phyloP scores from a whole-genome alignment of 108 stramenopile genomes.

The Aurantiochytrium sp. region DNA sequence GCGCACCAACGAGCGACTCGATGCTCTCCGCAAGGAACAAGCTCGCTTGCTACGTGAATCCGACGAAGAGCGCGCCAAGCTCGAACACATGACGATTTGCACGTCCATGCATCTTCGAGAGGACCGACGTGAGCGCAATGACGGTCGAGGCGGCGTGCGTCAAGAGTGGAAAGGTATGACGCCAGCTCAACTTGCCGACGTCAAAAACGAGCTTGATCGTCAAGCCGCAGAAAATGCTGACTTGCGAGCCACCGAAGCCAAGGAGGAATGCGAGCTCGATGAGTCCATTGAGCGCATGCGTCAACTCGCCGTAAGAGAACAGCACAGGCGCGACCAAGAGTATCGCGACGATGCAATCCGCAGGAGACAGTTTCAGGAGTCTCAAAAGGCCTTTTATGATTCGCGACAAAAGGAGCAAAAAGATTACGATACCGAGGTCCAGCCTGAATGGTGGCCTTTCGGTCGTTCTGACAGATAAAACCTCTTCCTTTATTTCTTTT shows the following conservation, averaged over 20 bases:
- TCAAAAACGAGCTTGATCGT: no score
- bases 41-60: background rate
- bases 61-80: background rate
- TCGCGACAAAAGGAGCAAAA: background rate
- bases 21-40: background rate
- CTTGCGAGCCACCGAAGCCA: background rate
- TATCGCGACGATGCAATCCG: background rate
- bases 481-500: no score
- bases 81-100: background rate
- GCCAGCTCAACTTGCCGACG: background rate
- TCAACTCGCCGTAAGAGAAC: background rate
- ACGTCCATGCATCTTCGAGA: background rate
- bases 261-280: background rate
- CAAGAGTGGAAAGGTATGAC: conserved; percentile 13
- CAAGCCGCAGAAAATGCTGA: background rate
- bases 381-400: background rate
- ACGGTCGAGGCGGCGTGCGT: background rate
- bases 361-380: background rate
- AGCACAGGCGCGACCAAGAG: background rate
- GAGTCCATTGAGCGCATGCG: background rate
- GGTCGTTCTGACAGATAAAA: background rate
- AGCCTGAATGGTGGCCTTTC: conserved; percentile 2
- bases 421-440: background rate
- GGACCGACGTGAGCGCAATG: background rate
- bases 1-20: background rate